These are phyloP conservation scores for Jaltomata sinuosa DNA, from an alignment of 257 asterid species.

Conservation along the genomic window DNA sequence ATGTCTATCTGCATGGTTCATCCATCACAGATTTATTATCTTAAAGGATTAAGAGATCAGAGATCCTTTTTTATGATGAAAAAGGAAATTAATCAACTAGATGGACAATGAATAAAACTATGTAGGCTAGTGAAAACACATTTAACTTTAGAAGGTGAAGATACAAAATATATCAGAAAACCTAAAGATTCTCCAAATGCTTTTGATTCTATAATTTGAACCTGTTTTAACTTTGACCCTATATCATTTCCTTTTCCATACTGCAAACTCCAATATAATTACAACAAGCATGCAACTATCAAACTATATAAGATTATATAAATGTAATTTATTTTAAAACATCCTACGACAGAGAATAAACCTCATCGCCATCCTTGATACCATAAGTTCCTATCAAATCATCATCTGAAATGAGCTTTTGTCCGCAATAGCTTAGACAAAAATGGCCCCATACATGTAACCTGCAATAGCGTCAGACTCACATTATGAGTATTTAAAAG, in stretches of 20 bases:
- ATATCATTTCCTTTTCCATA: not conserved
- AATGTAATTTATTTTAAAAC: not conserved
- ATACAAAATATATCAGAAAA: not conserved
- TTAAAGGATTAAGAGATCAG: not conserved
- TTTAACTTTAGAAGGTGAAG: not conserved
- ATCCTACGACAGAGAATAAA: not conserved
- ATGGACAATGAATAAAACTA: not conserved
- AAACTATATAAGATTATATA: not conserved
- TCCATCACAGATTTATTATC: not conserved
- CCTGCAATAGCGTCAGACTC: not conserved
- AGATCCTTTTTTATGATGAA: not conserved
- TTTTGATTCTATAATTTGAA: not conserved
- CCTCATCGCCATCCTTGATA: constrained; percentile 18
- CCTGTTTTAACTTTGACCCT: not conserved
- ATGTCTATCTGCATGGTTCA: not conserved
- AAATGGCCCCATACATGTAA: constrained; percentile 17
- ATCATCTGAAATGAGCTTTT: constrained; percentile 3
- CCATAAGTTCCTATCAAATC: constrained; percentile 11
- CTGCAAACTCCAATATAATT: not conserved
- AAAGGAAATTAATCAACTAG: not conserved
- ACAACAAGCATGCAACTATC: not conserved
- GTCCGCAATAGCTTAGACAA: constrained; percentile 11
- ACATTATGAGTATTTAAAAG: not conserved
- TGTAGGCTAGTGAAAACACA: not conserved
- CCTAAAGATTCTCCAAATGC: not conserved